Conservation (phyloP, 805 yeast genomes). For the Candida maesae region DNA sequence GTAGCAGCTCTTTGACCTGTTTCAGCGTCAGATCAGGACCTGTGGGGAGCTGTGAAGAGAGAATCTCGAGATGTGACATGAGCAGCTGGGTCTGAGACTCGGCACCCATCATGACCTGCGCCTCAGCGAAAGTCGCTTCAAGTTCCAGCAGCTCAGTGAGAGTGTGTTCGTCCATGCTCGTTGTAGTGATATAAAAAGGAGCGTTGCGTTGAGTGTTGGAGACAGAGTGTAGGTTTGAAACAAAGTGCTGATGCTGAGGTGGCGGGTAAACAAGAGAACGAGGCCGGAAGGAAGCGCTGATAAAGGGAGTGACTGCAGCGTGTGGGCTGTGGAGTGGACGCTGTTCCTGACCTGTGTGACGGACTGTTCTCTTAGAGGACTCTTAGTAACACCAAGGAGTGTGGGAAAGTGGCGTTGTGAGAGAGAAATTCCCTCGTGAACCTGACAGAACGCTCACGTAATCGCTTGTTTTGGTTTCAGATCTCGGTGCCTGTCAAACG, state of each 20-base stretch:
- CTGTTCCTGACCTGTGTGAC: too few relatives aligned
- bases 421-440: neutral
- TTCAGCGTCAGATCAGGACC: slow-evolving; percentile 27
- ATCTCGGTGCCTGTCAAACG: neutral
- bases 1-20: slow-evolving; percentile 22
- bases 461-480: neutral
- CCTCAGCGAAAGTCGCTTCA: slow-evolving; percentile 15
- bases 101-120: slow-evolving; percentile 3
- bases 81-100: slow-evolving; percentile 12
- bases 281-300: neutral
- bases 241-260: too few relatives aligned
- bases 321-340: slow-evolving; percentile 7
- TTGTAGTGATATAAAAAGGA: too few relatives aligned
- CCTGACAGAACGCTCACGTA: neutral
- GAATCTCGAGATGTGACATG: slow-evolving; percentile 11
- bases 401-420: neutral
- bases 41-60: slow-evolving; percentile 7
- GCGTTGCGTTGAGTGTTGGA: neutral
- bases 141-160: slow-evolving; percentile 22
- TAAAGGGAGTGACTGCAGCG: slow-evolving; percentile 7
- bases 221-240: too few relatives aligned
- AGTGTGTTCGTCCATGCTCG: slow-evolving; percentile 15
- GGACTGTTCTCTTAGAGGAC: too few relatives aligned
- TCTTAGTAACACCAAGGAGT: neutral
- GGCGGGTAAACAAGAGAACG: too few relatives aligned